A percentile compares a stretch with the other conserved stretches of the same genome.
These are phyloP conservation scores for Chytriomyces sp. DNA, from an alignment of 192 early-diverging fungal species.

Conservation along the genomic window DNA sequence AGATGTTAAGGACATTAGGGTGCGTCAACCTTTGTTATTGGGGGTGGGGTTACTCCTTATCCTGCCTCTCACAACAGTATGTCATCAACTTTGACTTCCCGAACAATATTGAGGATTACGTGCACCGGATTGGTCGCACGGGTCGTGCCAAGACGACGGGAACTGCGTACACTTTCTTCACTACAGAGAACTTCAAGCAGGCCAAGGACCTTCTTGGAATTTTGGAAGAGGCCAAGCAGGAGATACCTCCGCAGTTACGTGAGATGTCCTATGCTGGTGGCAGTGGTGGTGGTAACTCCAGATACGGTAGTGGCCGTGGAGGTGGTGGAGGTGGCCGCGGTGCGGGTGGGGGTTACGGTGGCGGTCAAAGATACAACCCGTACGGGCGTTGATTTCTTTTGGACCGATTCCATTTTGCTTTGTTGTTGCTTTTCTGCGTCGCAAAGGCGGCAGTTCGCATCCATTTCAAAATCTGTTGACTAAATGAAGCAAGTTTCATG, in stretches of 20 bases:
- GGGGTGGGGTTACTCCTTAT: too few relatives aligned
- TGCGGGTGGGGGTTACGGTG: conserved; percentile 55
- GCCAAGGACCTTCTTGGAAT: conserved; percentile 53
- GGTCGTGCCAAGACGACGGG: conserved; percentile 59
- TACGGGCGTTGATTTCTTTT: conserved; percentile 37
- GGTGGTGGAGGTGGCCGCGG: conserved; percentile 56
- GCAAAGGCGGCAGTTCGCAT: too few relatives aligned
- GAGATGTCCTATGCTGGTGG: conserved; percentile 48
- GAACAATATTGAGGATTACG: conserved; percentile 90
- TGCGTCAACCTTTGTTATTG: too few relatives aligned
- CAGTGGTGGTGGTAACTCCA: conserved; percentile 42
- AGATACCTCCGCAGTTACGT: conserved; percentile 50
- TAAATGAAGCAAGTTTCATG: too few relatives aligned
- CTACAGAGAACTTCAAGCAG: conserved; percentile 55
- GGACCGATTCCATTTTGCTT: too few relatives aligned
- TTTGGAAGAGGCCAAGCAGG: conserved; percentile 63
- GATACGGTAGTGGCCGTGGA: conserved; percentile 40
- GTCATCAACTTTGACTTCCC: conserved; percentile 97
- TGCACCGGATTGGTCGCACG: conserved; percentile 81
- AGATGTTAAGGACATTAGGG: conserved; percentile 53
- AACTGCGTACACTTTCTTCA: conserved; percentile 65
- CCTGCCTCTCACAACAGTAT: conserved; percentile 39
- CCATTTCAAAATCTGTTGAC: too few relatives aligned
- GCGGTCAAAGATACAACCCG: conserved; percentile 44
- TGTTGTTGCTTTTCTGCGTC: too few relatives aligned